Conservation (phyloP, 208 protist species). For the Leptomonas pyrrhocoris region DNA sequence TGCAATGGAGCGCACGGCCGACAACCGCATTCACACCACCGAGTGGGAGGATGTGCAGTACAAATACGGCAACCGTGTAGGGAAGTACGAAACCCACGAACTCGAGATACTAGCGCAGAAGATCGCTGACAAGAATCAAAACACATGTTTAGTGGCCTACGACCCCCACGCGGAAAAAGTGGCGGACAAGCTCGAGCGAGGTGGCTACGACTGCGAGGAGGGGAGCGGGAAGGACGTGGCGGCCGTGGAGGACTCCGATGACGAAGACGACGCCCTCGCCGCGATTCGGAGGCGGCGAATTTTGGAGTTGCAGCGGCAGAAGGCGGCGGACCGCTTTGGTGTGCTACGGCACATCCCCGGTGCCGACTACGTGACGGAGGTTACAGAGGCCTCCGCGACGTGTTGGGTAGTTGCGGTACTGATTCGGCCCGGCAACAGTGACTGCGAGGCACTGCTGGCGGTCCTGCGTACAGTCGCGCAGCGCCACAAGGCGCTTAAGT, state of each 20-base stretch:
- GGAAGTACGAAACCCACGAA: conserved; percentile 85
- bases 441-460: conserved; percentile 80
- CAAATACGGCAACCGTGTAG: conserved; percentile 86
- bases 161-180: conserved; percentile 73
- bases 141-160: conserved; percentile 73
- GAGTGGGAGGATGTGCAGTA: conserved; percentile 94
- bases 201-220: conserved; percentile 44
- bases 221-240: conserved; percentile 13
- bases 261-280: conserved; percentile 80
- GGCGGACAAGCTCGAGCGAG: conserved; percentile 68
- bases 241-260: conserved; percentile 45
- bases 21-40: conserved; percentile 83
- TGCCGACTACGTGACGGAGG: conserved; percentile 76
- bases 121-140: conserved; percentile 70
- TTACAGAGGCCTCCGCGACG: conserved; percentile 74
- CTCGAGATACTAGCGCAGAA: conserved; percentile 82
- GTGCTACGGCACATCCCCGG: conserved; percentile 69
- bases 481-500: conserved; percentile 71
- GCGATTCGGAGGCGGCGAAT: conserved; percentile 62
- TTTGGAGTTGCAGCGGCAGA: conserved; percentile 61
- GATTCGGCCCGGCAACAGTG: conserved; percentile 65
- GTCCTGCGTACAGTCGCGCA: conserved; percentile 76
- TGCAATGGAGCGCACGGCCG: conserved; percentile 77
- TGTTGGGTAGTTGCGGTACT: conserved; percentile 78
- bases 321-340: conserved; percentile 63